Conservation (phyloP, 129 eudicot species). For the Ambrosia artemisiifolia region DNA sequence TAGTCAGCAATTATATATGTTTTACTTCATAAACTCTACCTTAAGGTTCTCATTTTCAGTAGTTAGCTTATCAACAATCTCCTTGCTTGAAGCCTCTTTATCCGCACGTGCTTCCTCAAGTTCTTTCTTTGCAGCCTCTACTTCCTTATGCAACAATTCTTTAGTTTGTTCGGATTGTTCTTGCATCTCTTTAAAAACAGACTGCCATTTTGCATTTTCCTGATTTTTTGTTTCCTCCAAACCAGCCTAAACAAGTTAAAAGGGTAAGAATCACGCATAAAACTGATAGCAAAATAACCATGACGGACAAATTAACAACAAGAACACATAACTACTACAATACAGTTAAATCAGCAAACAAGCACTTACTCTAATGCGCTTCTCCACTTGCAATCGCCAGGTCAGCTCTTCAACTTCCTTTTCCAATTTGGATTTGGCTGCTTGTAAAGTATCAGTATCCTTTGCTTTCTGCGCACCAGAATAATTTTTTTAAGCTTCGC, state of each 20-base stretch:
- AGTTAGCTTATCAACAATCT: conserved; percentile 41
- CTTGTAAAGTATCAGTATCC: conserved; percentile 78
- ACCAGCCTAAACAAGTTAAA: conserved; percentile 43
- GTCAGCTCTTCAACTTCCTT: conserved; percentile 90
- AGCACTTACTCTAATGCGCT: conserved; percentile 64
- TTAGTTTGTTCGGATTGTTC: conserved; percentile 23
- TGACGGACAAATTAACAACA: background rate
- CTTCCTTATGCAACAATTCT: conserved; percentile 49
- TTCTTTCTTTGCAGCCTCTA: conserved; percentile 29
- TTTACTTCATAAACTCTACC: conserved; percentile 25
- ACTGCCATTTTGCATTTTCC: conserved; percentile 50
- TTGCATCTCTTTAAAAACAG: conserved; percentile 50
- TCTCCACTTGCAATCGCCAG: conserved; percentile 74
- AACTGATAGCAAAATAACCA: background rate
- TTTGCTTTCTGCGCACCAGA: conserved; percentile 62
- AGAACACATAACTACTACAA: background rate
- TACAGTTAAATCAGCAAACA: background rate
- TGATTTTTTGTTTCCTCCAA: conserved; percentile 64
- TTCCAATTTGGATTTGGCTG: conserved; percentile 78
- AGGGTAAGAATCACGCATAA: conserved; percentile 1
- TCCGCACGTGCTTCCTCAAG: conserved; percentile 36
- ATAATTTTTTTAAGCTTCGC: conserved; percentile 9
- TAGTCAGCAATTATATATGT: background rate
- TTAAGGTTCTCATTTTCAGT: conserved; percentile 54
- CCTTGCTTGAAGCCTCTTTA: conserved; percentile 48